Base-by-base conservation (phyloP, 2,329 filamentous ascomycete species). In the Metarhizium brunneum region DNA sequence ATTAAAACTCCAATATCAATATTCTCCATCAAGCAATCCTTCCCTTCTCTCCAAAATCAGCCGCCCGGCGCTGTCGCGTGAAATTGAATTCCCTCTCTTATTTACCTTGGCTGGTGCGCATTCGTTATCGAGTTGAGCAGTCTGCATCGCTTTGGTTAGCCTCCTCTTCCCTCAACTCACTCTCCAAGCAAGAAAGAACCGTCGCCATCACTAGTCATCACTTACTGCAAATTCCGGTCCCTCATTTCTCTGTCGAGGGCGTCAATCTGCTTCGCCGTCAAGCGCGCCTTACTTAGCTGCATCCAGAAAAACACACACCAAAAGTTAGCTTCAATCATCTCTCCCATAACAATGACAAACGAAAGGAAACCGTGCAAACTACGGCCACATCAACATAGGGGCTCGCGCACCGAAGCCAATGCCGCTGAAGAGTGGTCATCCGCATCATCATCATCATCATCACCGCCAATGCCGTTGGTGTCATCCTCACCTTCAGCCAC, bases 331-430 rank as follows among this genome's bases (percentile, higher is more conserved):
- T 20, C 11, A 2, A 16, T 48, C 25, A 30, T 30, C 45, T 30
- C 47, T 48, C 8, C 52, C 42, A 13, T 29, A 25, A 20, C 8
- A 2, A 38, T 36, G 35, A n/a, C 4, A 43, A 32, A 38, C n/a
- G 18, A 36, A 59, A 63, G 53, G 56, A 56, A 59, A 60, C 57
- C 60, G 60, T 63, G 61, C 58, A 55, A 57, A 56, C 55, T 53
- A 63, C 61, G 67, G 64, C 68, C 68, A 64, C 66, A 69, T 68
- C 69, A 74, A 72, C 68, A 70, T 74, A 71, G 71, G 76, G 76
- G 72, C 69, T 71, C 66, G 75, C 83, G 78, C 80, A 86, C 83
- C 82, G 80, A 82, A 74, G 83, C 82, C 72, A 86, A 76, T 71
- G 83, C 83, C 68, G 77, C 75, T 67, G 83, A 85, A 70, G 82